phyloP scores from a whole-genome alignment of 2,329 filamentous ascomycete genomes.

The Epichloe festucae region DNA sequence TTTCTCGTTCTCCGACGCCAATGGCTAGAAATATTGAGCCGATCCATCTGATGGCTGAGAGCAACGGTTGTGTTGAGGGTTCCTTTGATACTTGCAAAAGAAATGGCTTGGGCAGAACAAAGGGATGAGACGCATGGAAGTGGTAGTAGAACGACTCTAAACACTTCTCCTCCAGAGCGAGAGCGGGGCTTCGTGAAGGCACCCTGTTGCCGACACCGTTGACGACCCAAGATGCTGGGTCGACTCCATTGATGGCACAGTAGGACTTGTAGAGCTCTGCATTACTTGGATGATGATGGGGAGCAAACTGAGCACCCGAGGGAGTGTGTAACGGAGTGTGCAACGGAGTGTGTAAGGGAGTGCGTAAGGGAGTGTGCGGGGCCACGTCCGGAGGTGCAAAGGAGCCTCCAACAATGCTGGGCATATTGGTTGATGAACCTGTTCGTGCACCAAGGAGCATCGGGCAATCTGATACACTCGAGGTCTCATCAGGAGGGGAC shows the following conservation, averaged over 20 bases:
- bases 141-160: constrained; percentile 45
- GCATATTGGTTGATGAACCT: constrained; percentile 5
- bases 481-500: constrained; percentile 18
- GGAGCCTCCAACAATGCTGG: background rate
- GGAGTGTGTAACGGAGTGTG: too few relatives aligned
- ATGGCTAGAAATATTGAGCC: constrained; percentile 42
- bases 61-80: constrained; percentile 32
- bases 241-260: constrained; percentile 14
- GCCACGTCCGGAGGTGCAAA: constrained; percentile 5
- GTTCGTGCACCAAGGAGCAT: constrained; percentile 17
- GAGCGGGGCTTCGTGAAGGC: constrained; percentile 11
- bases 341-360: background rate
- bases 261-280: constrained; percentile 28
- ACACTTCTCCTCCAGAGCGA: constrained; percentile 36
- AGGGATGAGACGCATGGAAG: constrained; percentile 45
- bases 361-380: constrained; percentile 5
- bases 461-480: constrained; percentile 24
- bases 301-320: constrained; percentile 10
- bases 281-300: constrained; percentile 11
- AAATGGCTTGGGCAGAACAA: constrained; percentile 39
- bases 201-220: constrained; percentile 7
- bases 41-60: constrained; percentile 42
- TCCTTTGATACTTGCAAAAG: constrained; percentile 37
- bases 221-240: constrained; percentile 10
- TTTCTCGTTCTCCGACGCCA: constrained; percentile 27